Base-by-base conservation (phyloP, 2,329 filamentous ascomycete genomes). In the Ustilaginoidea virens region DNA sequence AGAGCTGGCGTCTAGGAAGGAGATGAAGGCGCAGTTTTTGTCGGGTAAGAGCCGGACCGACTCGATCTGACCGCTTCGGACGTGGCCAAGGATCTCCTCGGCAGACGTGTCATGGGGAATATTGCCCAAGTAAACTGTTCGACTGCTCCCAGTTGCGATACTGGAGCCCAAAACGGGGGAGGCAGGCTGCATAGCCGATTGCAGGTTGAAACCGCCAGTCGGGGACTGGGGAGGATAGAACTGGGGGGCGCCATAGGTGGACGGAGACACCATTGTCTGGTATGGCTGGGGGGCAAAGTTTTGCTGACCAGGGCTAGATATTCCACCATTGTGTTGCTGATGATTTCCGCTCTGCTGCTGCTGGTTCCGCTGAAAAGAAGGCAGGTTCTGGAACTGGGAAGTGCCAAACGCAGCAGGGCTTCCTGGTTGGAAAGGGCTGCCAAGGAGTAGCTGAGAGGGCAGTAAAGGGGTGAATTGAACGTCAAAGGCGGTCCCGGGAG, bases 1-100 rank as follows among this genome's bases (percentile, higher is more conserved):
- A 17, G 90, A 94, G 60, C 86, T 93, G 45, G 86, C 85, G 49
- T 98, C 90, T 40, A 98, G 66, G 63, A 98, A 98, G 6, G 90
- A 98, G 51, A 98, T 96, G 66, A 98, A 98, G 33, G 90, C 90
- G 50, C 90, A 98, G 67, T 96, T 98, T 81, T 96, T 98, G 60
- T 98, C 90, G 15, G 87, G 83, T 31, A 98, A 66, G 39, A 98
- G 69, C 43, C 90, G 80, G 30, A 98, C 90, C n/a, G 90, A 96
- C 62, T 98, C 90, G 46, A 98, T 96, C 52, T 96, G 90, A 15
- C 90, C 90, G 55, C 90, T 96, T 39, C 90, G 74, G 35, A 98
- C 90, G 48, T 98, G 90, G 39, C 86, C 80, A 32, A 98, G 63
- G 39, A 98, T 93, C 59, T 98, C 90, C 59, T 98, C 90, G 7